Percentiles rank a stretch among this genome's conserved stretches.
Evolutionary conservation across 1,139 yeast species (phyloP).

Genomic region (Blastobotrys apis): DNA sequence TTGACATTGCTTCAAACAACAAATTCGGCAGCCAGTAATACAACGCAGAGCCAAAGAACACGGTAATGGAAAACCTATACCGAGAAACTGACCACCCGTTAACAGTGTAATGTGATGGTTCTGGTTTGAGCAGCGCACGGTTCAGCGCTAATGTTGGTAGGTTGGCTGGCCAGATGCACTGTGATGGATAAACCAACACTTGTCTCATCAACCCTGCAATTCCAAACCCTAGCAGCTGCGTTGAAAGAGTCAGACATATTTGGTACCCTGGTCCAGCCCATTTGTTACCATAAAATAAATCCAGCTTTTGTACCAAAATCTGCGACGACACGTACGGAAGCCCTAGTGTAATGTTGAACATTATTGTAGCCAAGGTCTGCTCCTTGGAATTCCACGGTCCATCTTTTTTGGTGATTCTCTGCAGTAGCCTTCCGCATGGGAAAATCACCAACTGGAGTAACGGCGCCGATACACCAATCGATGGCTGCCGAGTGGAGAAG

Average conservation of each 20-base stretch:
- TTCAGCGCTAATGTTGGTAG: conserved; percentile 54
- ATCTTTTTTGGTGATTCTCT: conserved; percentile 41
- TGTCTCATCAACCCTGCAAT: conserved; percentile 57
- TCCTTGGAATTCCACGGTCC: conserved; percentile 67
- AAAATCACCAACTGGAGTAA: conserved; percentile 55
- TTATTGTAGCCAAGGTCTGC: conserved; percentile 56
- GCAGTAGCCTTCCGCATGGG: conserved; percentile 36
- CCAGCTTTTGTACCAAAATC: conserved; percentile 42
- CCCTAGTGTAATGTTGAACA: conserved; percentile 42
- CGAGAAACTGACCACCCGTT: conserved; percentile 46
- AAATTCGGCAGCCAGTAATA: conserved; percentile 58
- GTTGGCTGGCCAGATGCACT: conserved; percentile 53
- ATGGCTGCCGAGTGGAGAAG: conserved; percentile 51
- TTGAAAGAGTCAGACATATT: conserved; percentile 45
- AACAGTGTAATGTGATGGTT: conserved; percentile 21
- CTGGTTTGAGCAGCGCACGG: conserved; percentile 37
- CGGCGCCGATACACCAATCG: conserved; percentile 42
- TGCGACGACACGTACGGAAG: conserved; percentile 36
- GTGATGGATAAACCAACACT: conserved; percentile 52
- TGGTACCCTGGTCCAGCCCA: conserved; percentile 51
- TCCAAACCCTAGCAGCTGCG: conserved; percentile 58
- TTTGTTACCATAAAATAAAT: conserved; percentile 38
- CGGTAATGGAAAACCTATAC: conserved; percentile 43
- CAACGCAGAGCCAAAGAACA: conserved; percentile 41
- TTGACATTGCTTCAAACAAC: conserved; percentile 46